Percentiles rank a stretch among this genome's conserved stretches.
These are phyloP conservation scores for Penicillium fimorum DNA, from an alignment of 495 filamentous ascomycete genomes.

Conservation along the genomic window DNA sequence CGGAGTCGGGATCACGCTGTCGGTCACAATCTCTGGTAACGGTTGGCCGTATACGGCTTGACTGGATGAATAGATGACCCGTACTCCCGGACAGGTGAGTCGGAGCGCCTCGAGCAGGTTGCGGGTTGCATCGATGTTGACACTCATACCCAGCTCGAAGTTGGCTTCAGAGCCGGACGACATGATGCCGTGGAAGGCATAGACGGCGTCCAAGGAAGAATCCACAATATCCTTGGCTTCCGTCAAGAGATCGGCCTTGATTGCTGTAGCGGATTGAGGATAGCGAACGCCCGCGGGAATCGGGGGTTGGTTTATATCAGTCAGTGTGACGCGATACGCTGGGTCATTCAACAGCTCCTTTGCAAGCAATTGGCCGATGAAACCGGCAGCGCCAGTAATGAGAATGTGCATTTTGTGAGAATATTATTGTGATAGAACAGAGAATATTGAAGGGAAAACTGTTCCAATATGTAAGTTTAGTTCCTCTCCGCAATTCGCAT, in stretches of 20 bases:
- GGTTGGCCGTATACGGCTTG: constrained; percentile 59
- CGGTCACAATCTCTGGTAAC: constrained; percentile 49
- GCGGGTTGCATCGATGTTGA: constrained; percentile 71
- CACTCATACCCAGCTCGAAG: constrained; percentile 65
- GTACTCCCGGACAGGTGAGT: constrained; percentile 53
- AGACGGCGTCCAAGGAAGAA: constrained; percentile 58
- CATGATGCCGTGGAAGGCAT: constrained; percentile 82
- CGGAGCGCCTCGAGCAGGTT: constrained; percentile 58
- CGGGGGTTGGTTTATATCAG: constrained; percentile 58
- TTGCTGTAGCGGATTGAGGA: constrained; percentile 51
- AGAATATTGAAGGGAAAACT: neutral
- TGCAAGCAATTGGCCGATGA: constrained; percentile 66
- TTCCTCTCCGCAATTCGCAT: constrained; percentile 42
- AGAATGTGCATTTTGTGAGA: constrained; percentile 53
- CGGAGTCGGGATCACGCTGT: constrained; percentile 61
- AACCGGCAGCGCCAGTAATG: constrained; percentile 67
- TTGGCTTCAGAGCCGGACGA: constrained; percentile 69
- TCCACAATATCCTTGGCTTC: constrained; percentile 51
- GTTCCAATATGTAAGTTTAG: constrained; percentile 1
- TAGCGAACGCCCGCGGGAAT: constrained; percentile 50
- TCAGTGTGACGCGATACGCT: constrained; percentile 54
- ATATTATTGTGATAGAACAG: neutral
- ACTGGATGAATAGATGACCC: constrained; percentile 60
- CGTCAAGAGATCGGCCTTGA: constrained; percentile 59
- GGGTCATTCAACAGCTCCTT: constrained; percentile 57